These are phyloP conservation scores for Septoria linicola DNA, from an alignment of 2,329 filamentous ascomycete species.

Conservation along the genomic window DNA sequence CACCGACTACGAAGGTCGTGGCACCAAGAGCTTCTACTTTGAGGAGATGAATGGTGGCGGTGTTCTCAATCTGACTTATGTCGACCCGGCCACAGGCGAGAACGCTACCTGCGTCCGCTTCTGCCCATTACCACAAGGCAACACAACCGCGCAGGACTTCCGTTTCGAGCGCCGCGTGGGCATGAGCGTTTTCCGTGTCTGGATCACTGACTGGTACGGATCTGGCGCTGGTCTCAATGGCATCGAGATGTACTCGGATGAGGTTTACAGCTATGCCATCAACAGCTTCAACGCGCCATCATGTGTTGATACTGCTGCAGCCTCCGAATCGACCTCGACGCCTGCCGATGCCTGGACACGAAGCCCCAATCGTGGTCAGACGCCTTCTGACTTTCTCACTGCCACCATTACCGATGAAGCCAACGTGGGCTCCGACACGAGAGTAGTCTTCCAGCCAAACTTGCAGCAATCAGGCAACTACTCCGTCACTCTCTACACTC, in stretches of 20 bases:
- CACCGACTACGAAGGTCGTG: conserved; percentile 77
- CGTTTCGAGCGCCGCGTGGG: conserved; percentile 82
- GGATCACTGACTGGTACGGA: conserved; percentile 86
- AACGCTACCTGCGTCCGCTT: conserved; percentile 72
- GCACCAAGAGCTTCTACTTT: conserved; percentile 81
- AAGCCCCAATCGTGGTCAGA: conserved; percentile 62
- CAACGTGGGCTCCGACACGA: conserved; percentile 54
- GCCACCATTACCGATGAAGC: conserved; percentile 56
- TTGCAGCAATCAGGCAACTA: conserved; percentile 90
- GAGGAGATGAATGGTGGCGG: conserved; percentile 82
- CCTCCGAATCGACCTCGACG: conserved; percentile 65
- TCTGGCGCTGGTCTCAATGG: conserved; percentile 79
- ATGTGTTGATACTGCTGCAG: conserved; percentile 64
- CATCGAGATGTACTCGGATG: conserved; percentile 80
- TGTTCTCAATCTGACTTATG: conserved; percentile 94
- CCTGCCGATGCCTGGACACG: conserved; percentile 62
- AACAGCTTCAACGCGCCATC: conserved; percentile 83
- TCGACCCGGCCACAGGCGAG: conserved; percentile 64
- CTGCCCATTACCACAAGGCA: conserved; percentile 75
- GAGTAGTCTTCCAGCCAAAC: conserved; percentile 78
- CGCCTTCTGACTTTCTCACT: conserved; percentile 73
- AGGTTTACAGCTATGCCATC: conserved; percentile 70
- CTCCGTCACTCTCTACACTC: conserved; percentile 85
- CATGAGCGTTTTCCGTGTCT: conserved; percentile 82
- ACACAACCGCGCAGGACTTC: conserved; percentile 80